phyloP scores from a whole-genome alignment of 495 filamentous ascomycete species.

The Tuber magnatum region DNA sequence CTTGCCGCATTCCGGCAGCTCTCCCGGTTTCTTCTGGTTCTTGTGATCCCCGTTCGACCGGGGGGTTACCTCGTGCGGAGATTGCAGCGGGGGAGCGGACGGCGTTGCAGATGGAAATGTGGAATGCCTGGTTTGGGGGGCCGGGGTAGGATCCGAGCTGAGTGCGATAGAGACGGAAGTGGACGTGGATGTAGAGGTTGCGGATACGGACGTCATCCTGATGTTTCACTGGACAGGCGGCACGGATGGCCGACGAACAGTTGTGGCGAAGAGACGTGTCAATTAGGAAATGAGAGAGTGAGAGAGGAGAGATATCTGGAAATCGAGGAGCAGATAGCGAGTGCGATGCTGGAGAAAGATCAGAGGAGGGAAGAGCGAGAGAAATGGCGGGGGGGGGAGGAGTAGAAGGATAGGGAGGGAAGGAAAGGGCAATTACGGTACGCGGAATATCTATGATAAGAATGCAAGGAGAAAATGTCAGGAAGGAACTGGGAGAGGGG shows the following conservation, averaged over 20 bases:
- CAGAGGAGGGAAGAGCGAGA: background rate
- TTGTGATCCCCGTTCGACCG: background rate
- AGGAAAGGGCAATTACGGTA: background rate
- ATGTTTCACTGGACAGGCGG: background rate
- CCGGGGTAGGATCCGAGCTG: background rate
- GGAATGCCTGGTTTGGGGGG: conserved; percentile 1
- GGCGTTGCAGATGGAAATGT: conserved; percentile 3
- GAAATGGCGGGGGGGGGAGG: background rate
- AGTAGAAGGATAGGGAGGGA: background rate
- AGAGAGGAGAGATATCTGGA: too few relatives aligned
- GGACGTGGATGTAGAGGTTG: conserved; percentile 28
- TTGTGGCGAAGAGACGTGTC: background rate
- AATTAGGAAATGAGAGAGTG: background rate
- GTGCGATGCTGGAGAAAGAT: background rate
- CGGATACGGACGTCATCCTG: conserved; percentile 28
- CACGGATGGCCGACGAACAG: background rate
- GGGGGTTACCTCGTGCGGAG: background rate
- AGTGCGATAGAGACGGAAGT: conserved; percentile 7
- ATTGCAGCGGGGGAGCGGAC: background rate
- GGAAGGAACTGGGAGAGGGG: background rate
- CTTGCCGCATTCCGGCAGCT: conserved; percentile 42
- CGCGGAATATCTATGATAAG: background rate
- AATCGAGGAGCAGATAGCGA: background rate
- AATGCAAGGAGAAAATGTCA: background rate
- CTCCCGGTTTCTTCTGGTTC: background rate